phyloP scores from a whole-genome alignment of 495 filamentous ascomycete species.

The Xylaria acuta region DNA sequence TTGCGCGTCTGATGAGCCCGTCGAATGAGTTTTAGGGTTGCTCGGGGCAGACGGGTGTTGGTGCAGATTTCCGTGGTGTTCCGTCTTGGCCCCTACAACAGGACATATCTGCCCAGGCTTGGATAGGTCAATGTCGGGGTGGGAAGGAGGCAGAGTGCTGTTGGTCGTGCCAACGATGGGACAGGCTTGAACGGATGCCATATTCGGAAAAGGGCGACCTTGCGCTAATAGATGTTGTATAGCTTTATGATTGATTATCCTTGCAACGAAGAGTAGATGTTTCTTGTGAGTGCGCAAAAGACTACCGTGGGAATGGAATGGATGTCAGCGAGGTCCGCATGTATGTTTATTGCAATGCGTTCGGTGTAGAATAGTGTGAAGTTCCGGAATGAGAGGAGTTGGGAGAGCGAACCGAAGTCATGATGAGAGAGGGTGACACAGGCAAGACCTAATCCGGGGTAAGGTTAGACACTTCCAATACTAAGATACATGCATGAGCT shows the following conservation, averaged over 20 bases:
- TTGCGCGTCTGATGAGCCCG: slow-evolving; percentile 46
- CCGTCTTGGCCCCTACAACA: slow-evolving; percentile 53
- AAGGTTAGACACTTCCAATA: slow-evolving; percentile 5
- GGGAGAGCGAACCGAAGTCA: background rate
- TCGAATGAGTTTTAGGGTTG: slow-evolving; percentile 36
- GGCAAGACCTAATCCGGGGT: slow-evolving; percentile 9
- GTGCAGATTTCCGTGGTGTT: slow-evolving; percentile 53
- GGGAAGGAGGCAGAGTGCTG: slow-evolving; percentile 49
- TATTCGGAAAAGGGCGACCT: slow-evolving; percentile 2
- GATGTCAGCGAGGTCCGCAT: background rate
- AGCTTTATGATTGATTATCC: background rate
- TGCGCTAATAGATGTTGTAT: background rate
- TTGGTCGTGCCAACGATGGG: slow-evolving; percentile 55
- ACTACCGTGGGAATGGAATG: background rate
- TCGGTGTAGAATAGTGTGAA: background rate
- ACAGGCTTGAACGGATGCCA: slow-evolving; percentile 42
- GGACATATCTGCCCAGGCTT: slow-evolving; percentile 51
- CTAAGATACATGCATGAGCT: background rate
- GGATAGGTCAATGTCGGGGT: slow-evolving; percentile 52
- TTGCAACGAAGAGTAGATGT: background rate
- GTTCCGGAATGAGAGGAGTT: background rate
- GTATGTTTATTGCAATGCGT: background rate
- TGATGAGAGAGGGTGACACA: slow-evolving; percentile 1
- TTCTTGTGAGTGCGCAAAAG: background rate
- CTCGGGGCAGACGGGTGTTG: slow-evolving; percentile 49